Evolutionary conservation across 2,329 filamentous ascomycete species (phyloP), one percentile per base, ranked within the genome.

Genomic region (Fusarium sp.): DNA sequence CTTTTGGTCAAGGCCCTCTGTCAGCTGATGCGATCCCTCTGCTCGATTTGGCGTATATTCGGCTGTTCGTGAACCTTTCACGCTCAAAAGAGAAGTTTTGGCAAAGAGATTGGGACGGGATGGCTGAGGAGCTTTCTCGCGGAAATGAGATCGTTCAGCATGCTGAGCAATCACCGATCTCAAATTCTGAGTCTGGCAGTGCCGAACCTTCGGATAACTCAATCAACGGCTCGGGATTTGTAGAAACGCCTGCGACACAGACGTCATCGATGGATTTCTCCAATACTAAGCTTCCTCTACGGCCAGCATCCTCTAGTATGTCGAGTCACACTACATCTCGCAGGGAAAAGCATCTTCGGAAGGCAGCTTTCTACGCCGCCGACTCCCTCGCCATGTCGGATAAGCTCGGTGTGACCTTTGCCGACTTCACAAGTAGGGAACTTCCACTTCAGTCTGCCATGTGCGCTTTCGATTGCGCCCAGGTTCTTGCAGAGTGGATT

Each of bases 331-430:
- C 86, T 15, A 90, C 88, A 15, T 91, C 92, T 1, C 91, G 92
- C 64, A 91, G 94, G 5, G 95, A 99, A 82, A 92, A 91, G 72
- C 94, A 97, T 77, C 86, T 98, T 25, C 92, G 95, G 46, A 97
- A 95, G 80, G 96, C 96, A n/a, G 96, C 95, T 0, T 97, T 94
- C 79, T 97, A 97, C 78, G 96, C 96, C 2, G 94, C 94, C 3
- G 94, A 98, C 80, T 97, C 95, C 1, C 88, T 99, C 13, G 90
- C 91, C 33, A 96, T 96, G 90, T 92, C 94, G 4, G 93, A 97
- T 80, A 95, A 93, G 78, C 87, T 96, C 17, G 94, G 94, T 2
- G 90, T 95, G 33, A 94, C 93, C 0, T 96, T 95, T 82, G 92
- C 93, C 12, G 94, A 97, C 71, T 91, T 93, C 68, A 92, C 91